These are phyloP conservation scores for Saccharomyces hybrid DNA, from an alignment of 1,139 yeast species.

Conservation along the genomic window DNA sequence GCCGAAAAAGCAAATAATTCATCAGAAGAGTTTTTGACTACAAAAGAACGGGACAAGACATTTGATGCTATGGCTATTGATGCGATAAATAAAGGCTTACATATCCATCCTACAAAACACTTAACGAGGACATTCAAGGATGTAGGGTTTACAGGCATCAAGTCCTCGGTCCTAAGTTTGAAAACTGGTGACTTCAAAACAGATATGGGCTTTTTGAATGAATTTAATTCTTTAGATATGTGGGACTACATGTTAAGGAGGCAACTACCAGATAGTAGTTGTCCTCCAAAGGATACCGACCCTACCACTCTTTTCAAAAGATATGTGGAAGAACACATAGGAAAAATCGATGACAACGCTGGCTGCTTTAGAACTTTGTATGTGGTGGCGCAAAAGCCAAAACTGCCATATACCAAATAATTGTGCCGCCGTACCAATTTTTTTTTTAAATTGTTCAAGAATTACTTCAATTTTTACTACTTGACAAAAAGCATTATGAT, in stretches of 20 bases:
- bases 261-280: slow-evolving; percentile 13
- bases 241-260: slow-evolving; percentile 21
- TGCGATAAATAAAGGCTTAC: slow-evolving; percentile 25
- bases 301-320: slow-evolving; percentile 19
- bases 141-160: slow-evolving; percentile 26
- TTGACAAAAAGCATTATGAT: not conserved
- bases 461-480: not conserved
- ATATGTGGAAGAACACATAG: slow-evolving; percentile 26
- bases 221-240: slow-evolving; percentile 19
- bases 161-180: slow-evolving; percentile 23
- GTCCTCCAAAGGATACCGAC: slow-evolving; percentile 16
- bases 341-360: slow-evolving; percentile 22
- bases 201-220: slow-evolving; percentile 28
- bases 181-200: slow-evolving; percentile 26
- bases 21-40: slow-evolving; percentile 12
- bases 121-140: slow-evolving; percentile 22
- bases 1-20: not conserved
- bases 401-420: slow-evolving; percentile 3
- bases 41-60: slow-evolving; percentile 20
- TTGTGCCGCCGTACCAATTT: not conserved
- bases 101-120: slow-evolving; percentile 26
- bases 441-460: not conserved
- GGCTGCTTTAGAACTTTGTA: slow-evolving; percentile 23
- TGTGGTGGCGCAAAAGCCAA: slow-evolving; percentile 28
- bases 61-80: slow-evolving; percentile 22